These are phyloP conservation scores for Isabelozyma gotoi DNA, from an alignment of 805 yeast genomes.

Conservation along the genomic window DNA sequence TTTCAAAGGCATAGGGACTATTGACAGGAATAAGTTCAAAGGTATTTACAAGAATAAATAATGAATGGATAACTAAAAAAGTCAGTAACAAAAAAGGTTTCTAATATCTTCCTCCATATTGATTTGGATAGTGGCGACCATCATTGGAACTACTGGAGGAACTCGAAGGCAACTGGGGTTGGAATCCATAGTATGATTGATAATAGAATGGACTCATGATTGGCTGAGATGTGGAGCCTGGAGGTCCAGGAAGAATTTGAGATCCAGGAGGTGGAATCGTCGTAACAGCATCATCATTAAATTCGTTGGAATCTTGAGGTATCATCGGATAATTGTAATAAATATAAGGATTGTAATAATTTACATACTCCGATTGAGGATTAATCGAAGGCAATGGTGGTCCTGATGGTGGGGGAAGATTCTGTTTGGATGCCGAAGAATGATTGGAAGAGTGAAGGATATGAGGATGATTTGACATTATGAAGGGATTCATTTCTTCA, in stretches of 20 bases:
- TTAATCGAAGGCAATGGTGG: no score
- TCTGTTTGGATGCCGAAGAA: background rate
- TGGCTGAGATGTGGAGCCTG: background rate
- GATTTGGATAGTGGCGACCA: background rate
- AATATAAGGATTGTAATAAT: slow-evolving; percentile 7
- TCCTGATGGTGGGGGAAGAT: slow-evolving; percentile 1
- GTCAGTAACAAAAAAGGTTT: no score
- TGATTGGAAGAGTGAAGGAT: background rate
- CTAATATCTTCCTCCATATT: background rate
- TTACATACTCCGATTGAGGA: slow-evolving; percentile 4
- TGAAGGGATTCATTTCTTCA: background rate
- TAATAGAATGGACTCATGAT: slow-evolving; percentile 2
- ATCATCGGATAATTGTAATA: slow-evolving; percentile 5
- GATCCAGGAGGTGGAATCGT: background rate
- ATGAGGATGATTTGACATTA: background rate
- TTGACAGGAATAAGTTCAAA: background rate
- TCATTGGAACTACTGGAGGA: background rate
- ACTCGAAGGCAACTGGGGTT: background rate
- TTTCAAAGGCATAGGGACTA: background rate
- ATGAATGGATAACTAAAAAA: no score
- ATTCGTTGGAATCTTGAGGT: background rate
- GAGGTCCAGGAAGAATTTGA: background rate
- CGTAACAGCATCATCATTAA: background rate
- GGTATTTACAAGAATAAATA: background rate
- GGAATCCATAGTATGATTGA: slow-evolving; percentile 4